phyloP scores from a whole-genome alignment of 2,329 filamentous ascomycete genomes.

The Stromatinia cepivora region DNA sequence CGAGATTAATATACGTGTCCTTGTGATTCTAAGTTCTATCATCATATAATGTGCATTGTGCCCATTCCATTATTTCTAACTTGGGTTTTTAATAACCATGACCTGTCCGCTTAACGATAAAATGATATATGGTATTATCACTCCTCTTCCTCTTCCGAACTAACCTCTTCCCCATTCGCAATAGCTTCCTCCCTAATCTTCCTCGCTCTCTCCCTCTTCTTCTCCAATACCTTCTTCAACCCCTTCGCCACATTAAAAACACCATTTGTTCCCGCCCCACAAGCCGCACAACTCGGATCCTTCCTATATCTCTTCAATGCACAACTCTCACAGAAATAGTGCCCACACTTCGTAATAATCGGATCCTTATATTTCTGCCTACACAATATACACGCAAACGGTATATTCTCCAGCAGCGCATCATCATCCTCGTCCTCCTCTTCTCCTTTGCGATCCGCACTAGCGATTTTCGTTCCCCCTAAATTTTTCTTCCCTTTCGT shows the following conservation, averaged over 20 bases:
- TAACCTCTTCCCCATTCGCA: slow-evolving; percentile 53
- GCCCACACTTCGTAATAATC: slow-evolving; percentile 84
- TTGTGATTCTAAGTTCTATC: not conserved
- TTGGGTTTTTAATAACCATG: not conserved
- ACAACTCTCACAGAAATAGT: slow-evolving; percentile 94
- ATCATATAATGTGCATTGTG: not conserved
- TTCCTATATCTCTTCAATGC: slow-evolving; percentile 84
- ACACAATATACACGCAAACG: slow-evolving; percentile 43
- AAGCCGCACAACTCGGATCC: slow-evolving; percentile 83
- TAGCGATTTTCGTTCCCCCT: slow-evolving; percentile 52
- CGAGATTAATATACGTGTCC: not conserved
- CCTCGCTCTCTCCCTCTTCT: slow-evolving; percentile 59
- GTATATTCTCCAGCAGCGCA: slow-evolving; percentile 39
- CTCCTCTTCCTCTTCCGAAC: slow-evolving; percentile 47
- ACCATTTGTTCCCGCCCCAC: slow-evolving; percentile 80
- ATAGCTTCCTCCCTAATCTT: slow-evolving; percentile 54
- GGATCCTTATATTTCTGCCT: slow-evolving; percentile 55
- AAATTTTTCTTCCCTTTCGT: slow-evolving; percentile 68
- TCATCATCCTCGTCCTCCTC: slow-evolving; percentile 47
- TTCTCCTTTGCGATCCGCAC: slow-evolving; percentile 36
- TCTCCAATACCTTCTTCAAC: slow-evolving; percentile 71
- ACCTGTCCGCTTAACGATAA: not conserved
- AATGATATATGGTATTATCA: not conserved
- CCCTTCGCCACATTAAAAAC: slow-evolving; percentile 89
- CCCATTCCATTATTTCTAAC: not conserved